Evolutionary conservation across 306 rosid genomes (phyloP).

Genomic region (Macrotyloma uniflorum): DNA sequence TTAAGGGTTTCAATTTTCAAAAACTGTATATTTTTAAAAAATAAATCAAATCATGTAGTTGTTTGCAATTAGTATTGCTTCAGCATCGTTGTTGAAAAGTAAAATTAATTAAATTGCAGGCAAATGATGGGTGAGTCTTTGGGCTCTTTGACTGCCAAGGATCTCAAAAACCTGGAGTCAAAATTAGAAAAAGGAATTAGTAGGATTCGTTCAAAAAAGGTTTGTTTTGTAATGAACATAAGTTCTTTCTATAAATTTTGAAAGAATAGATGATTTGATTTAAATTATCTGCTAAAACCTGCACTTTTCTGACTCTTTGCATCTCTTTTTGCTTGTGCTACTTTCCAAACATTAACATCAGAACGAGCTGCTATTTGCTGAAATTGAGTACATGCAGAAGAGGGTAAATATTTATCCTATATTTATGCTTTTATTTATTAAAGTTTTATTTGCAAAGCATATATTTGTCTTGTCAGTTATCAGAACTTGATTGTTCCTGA

Average conservation of each 20-base stretch:
- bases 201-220: constrained; percentile 89
- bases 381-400: constrained; percentile 93
- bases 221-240: constrained; percentile 22
- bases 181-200: constrained; percentile 80
- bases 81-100: not conserved
- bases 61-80: not conserved
- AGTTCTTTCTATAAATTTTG: not conserved
- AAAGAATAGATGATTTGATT: not conserved
- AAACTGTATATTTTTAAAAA: not conserved
- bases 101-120: constrained; percentile 44
- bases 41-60: not conserved
- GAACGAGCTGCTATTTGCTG: constrained; percentile 88
- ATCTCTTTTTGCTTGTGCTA: constrained; percentile 35
- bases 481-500: not conserved
- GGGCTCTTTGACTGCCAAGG: constrained; percentile 53
- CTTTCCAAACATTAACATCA: constrained; percentile 34
- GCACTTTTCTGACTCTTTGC: constrained; percentile 34
- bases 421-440: not conserved
- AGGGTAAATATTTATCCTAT: constrained; percentile 43
- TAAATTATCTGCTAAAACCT: constrained; percentile 11
- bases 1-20: constrained; percentile 19
- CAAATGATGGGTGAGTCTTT: constrained; percentile 74
- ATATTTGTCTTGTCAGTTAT: not conserved
- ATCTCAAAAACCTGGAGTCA: constrained; percentile 62
- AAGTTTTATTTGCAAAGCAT: not conserved